These are phyloP conservation scores for Debaryomyces tyrocola DNA, from an alignment of 805 yeast genomes.

Conservation along the genomic window DNA sequence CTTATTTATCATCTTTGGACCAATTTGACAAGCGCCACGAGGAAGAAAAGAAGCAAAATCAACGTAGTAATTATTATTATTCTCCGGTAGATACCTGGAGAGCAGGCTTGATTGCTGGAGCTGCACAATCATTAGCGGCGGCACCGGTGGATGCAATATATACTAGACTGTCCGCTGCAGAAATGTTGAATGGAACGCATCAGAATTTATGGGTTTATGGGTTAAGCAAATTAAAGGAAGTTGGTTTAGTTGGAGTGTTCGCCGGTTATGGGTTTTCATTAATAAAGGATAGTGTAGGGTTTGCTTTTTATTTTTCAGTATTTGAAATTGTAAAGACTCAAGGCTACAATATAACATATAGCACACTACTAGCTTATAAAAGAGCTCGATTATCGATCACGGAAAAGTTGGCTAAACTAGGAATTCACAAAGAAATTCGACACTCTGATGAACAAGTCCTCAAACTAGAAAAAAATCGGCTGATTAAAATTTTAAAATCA, in stretches of 20 bases:
- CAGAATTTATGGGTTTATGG: constrained; percentile 80
- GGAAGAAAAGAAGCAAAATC: constrained; percentile 5
- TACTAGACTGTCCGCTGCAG: constrained; percentile 76
- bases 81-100: constrained; percentile 57
- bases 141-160: constrained; percentile 93
- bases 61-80: constrained; percentile 16
- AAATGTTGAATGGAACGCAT: constrained; percentile 64
- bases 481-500: constrained; percentile 58
- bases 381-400: constrained; percentile 32
- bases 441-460: constrained; percentile 21
- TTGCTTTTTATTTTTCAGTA: constrained; percentile 79
- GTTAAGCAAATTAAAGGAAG: constrained; percentile 59
- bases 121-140: constrained; percentile 84
- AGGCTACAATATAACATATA: constrained; percentile 50
- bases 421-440: constrained; percentile 8
- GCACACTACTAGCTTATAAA: constrained; percentile 43
- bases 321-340: constrained; percentile 79
- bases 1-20: constrained; percentile 63
- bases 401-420: constrained; percentile 11
- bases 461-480: constrained; percentile 32
- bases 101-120: constrained; percentile 87
- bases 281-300: constrained; percentile 77
- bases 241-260: constrained; percentile 82
- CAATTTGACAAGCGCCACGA: constrained; percentile 16
- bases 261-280: constrained; percentile 84